Evolutionary conservation across 73 alveolate genomes (phyloP).

Genomic region (Paramecium sexaurelia): DNA sequence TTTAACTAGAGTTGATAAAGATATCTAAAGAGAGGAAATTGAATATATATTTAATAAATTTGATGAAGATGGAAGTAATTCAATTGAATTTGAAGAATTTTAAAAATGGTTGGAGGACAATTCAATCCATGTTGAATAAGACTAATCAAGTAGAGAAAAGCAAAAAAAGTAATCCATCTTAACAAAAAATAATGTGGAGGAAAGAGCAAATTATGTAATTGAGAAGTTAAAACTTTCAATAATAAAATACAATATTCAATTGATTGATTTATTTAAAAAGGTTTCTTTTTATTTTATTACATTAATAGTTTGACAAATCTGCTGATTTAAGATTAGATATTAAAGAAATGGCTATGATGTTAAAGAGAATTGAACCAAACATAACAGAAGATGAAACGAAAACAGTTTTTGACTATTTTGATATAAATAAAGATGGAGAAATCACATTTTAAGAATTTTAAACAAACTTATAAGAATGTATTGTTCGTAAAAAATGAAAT

Average conservation of each 20-base stretch:
- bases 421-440: slow-evolving; percentile 49
- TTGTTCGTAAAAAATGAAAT: slow-evolving; percentile 10
- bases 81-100: slow-evolving; percentile 65
- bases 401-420: slow-evolving; percentile 44
- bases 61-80: slow-evolving; percentile 68
- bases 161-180: slow-evolving; percentile 39
- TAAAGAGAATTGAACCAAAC: slow-evolving; percentile 58
- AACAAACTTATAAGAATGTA: slow-evolving; percentile 2
- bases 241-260: slow-evolving; percentile 48
- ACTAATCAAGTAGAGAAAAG: background rate
- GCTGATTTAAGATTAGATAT: slow-evolving; percentile 57
- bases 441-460: slow-evolving; percentile 48
- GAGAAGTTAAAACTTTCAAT: slow-evolving; percentile 61
- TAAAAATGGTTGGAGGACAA: slow-evolving; percentile 64
- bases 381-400: slow-evolving; percentile 6
- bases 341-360: slow-evolving; percentile 48
- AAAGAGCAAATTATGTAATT: slow-evolving; percentile 65
- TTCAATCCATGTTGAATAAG: slow-evolving; percentile 15
- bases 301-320: slow-evolving; percentile 53
- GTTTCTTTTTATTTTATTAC: background rate
- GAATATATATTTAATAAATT: slow-evolving; percentile 69
- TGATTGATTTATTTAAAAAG: slow-evolving; percentile 64
- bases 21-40: slow-evolving; percentile 54
- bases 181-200: slow-evolving; percentile 1
- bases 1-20: slow-evolving; percentile 57